Base-by-base conservation (phyloP, 176 grass and related monocot species). In the Carex littledalei region DNA sequence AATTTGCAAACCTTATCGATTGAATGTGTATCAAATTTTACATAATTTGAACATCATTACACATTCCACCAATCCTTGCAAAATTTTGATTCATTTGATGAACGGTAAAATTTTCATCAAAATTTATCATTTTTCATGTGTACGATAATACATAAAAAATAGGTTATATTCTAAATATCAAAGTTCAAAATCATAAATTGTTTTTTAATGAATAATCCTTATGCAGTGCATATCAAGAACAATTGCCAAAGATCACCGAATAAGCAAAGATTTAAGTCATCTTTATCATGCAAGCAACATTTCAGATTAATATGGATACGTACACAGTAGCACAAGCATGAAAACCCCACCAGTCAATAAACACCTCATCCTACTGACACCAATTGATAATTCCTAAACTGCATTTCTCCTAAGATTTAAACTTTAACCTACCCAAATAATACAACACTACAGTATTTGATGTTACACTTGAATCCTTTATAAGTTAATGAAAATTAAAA, bases 401-500 rank as follows among this genome's bases (percentile, higher is more conserved):
- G 29, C 50, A 78, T 78, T 77, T 78, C 74, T 57, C 74, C 74
- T 78, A 78, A 57, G 26, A 17, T 56, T 78, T 56, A 57, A 78
- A 54, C 22, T 78, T 78, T 78, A 31, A 78, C 50, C 74, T 78
- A 78, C 22, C 74, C 74, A 57, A 57, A 57, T 82, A 37, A 65
- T 82, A 82, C 79, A 82, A 64, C 57, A 82, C 79, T 65, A 82
- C 12, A 82, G 15, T 78, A 78, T 57, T 78, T 31, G 52, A 54
- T 55, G 74, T 78, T 78, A 57, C 26, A 78, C 52, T 17, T 78
- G 49, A 78, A 78, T 56, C 24, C 26, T 76, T 63, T 78, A 78
- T 64, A 81, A 81, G 37, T 81, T 64, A 81, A 81, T 45, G 55
- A 65, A 63, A 81, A 63, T 65, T 29, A 81, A 81, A 81, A 14